phyloP scores from a whole-genome alignment of 208 protist genomes.

The Acanthamoeba healyi region DNA sequence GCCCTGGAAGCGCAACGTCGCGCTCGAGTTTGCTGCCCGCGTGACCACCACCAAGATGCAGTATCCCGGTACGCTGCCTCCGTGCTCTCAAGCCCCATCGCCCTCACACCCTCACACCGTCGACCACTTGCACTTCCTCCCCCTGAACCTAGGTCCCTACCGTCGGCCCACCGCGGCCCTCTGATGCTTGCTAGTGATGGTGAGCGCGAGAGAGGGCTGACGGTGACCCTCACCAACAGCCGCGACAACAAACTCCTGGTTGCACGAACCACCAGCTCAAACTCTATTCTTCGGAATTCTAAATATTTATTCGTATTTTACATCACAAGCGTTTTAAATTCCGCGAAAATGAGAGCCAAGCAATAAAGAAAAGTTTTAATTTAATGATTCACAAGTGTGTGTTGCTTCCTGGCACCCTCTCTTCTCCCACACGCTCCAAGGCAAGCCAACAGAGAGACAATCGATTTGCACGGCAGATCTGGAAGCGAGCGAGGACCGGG shows the following conservation, averaged over 20 bases:
- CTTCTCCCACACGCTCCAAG: too few species aligned
- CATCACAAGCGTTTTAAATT: neutral
- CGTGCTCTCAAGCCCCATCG: too few species aligned
- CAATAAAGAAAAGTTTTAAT: neutral
- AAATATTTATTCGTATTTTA: neutral
- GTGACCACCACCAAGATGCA: conserved; percentile 48
- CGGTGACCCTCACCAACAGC: neutral
- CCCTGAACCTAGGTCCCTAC: neutral
- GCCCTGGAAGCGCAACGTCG: conserved; percentile 47
- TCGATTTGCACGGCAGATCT: neutral
- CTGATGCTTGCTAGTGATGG: too few species aligned
- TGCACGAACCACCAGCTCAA: too few species aligned
- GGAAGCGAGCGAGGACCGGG: neutral
- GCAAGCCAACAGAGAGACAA: neutral
- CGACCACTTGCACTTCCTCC: neutral
- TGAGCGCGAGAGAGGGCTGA: neutral
- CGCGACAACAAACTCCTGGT: too few species aligned
- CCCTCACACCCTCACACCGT: too few species aligned
- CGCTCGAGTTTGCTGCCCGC: conserved; percentile 20
- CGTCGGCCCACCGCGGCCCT: neutral
- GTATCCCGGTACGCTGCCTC: neutral
- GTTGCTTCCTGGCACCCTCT: too few species aligned
- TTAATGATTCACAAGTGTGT: too few species aligned
- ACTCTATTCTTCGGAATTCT: neutral
- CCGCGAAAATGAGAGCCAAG: neutral